Evolutionary conservation across 2,329 filamentous ascomycete species (phyloP), one percentile per base, ranked within the genome.

Genomic region (Aspergillus novoparasiticus): DNA sequence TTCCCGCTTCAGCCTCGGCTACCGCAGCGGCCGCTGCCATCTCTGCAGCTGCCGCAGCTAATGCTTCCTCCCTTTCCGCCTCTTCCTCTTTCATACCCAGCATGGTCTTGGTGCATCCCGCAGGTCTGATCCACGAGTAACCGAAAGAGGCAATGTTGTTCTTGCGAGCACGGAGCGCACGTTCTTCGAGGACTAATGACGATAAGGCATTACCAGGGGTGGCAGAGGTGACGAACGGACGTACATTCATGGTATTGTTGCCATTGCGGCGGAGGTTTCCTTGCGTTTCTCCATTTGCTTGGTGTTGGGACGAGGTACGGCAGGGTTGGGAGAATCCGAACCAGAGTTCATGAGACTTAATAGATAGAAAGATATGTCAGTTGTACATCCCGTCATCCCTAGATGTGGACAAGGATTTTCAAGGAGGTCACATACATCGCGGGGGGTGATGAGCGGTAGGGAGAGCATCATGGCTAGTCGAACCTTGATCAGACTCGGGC

Each of bases 41-140:
- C 73, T 96, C 92, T 72, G 91, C 85, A 61, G 90, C 87, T 5
- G 92, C 81, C 2, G 90, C 86, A 73, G 91, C 89, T 66, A 91
- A 87, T 64, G 94, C 91, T 78, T 99, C 95, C 75, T 94, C 90
- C 60, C 91, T 86, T 81, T 99, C 95, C 12, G 91, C 87, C 68
- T 90, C 88, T 81, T 99, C 95, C 79, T 99, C 95, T 48, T 91
- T 89, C 80, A 93, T 87, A 66, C 96, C 93, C 74, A 96, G 90
- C 64, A 97, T 87, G 1, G 94, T 97, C 83, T 98, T 99, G 62
- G 88, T 78, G 60, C 97, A 85, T 9, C 94, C 95, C 0, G 93
- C 93, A 0, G 95, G 95, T 63, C 90, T 91, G 61, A 99, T 89
- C 95, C 95, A 99, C 51, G 86, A 87, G 68, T 89, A 91, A 64